These are phyloP conservation scores for Dacryopinax primogenitus DNA, from an alignment of 768 basidiomycete genomes.

Conservation along the genomic window DNA sequence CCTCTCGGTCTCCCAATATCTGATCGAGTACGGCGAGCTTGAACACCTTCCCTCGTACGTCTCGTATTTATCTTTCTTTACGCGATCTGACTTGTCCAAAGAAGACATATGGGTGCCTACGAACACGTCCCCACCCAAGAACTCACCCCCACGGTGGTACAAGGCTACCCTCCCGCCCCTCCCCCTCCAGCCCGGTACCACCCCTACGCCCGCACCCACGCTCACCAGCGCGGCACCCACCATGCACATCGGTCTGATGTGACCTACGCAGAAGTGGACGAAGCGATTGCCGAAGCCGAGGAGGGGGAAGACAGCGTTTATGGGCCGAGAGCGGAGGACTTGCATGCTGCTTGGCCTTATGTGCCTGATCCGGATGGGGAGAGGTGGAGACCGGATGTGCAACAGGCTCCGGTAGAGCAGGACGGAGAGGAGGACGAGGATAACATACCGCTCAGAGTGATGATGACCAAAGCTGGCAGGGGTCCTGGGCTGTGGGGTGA, in stretches of 20 bases:
- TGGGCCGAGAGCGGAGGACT: background rate
- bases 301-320: background rate
- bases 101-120: background rate
- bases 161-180: background rate
- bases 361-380: background rate
- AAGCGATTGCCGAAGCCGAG: background rate
- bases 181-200: background rate
- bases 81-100: background rate
- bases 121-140: background rate
- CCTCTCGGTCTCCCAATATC: background rate
- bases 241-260: background rate
- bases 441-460: background rate
- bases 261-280: background rate
- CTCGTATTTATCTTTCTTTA: background rate
- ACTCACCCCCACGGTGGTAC: background rate
- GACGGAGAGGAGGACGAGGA: background rate
- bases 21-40: constrained; percentile 2
- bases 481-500: background rate
- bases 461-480: background rate
- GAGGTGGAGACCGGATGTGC: background rate
- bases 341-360: background rate
- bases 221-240: background rate
- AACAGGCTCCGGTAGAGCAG: background rate
- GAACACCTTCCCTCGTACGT: background rate
- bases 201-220: background rate